Evolutionary conservation across 495 filamentous ascomycete species (phyloP), one percentile per base, ranked within the genome.

Genomic region (Xylaria acuta): DNA sequence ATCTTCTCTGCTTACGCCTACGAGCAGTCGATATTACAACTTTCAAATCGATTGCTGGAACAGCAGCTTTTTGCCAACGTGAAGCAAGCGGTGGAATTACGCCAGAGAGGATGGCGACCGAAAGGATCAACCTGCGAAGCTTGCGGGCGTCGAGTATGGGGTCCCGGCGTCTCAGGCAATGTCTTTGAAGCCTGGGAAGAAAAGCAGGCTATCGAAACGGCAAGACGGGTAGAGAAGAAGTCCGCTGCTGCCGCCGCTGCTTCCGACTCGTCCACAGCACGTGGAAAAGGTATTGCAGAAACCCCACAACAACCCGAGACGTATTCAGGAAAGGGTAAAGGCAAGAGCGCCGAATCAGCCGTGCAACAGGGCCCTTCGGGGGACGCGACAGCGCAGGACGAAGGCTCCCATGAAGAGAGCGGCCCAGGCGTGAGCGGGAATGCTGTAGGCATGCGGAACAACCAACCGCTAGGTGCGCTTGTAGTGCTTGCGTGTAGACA

Each of bases 1-100:
- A 94, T 99, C 58, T 99, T 99, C 80, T 91, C 95, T 2, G 95
- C 97, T 0, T 98, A 99, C 76, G 90, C 94, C 0, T 97, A 97
- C 78, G 97, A 98, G 79, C 91, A 93, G 75, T 93, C 92, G 5
- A 91, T 99, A 16, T 86, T 98, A 25, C 85, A 88, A 2, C 89
- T 99, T 18, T 93, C 97, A 14, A 95, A 94, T 80, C 88, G 89
- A 22, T 88, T 99, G 72, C 84, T 99, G 1, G 95, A 97, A 70
- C 92, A 94, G 73, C 94, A 97, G 76, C 86, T 97, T 22, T 99
- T 97, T 75, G 88, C 92, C 18, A 91, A 93, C 73, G 94, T 98
- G 51, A 87, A 89, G 47, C 88, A 93, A 70, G 91, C 92, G 16
- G 88, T 91, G 16, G 85, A 86, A 20, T 88, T 95, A 12, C 87